phyloP scores from a whole-genome alignment of 2,329 filamentous ascomycete genomes.

The Penicillium polonicum region DNA sequence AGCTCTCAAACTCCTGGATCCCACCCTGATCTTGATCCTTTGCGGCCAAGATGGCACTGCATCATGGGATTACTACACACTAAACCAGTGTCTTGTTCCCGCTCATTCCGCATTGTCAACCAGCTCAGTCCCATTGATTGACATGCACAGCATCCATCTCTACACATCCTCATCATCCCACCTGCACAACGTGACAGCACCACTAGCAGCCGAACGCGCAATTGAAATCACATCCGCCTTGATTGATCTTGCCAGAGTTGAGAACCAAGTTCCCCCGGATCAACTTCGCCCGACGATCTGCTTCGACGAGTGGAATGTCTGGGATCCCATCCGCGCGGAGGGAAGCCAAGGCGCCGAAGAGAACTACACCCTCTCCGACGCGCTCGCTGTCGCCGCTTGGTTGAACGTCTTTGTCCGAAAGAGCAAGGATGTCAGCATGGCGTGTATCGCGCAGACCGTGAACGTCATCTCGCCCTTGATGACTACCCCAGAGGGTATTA shows the following conservation, averaged over 20 bases:
- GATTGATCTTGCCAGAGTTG: slow-evolving; percentile 71
- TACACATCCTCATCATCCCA: slow-evolving; percentile 65
- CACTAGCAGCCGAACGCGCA: slow-evolving; percentile 68
- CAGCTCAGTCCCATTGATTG: slow-evolving; percentile 54
- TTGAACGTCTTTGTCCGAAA: slow-evolving; percentile 76
- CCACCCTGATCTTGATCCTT: slow-evolving; percentile 66
- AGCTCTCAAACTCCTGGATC: slow-evolving; percentile 55
- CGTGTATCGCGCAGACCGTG: slow-evolving; percentile 73
- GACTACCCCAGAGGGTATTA: slow-evolving; percentile 63
- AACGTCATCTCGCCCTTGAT: slow-evolving; percentile 77
- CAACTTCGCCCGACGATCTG: slow-evolving; percentile 69
- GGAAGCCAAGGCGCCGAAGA: slow-evolving; percentile 73
- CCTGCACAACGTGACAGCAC: slow-evolving; percentile 60
- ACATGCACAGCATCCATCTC: slow-evolving; percentile 79
- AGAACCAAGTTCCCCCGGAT: slow-evolving; percentile 56
- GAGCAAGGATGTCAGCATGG: slow-evolving; percentile 70
- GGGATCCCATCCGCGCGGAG: slow-evolving; percentile 70
- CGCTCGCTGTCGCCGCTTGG: slow-evolving; percentile 71
- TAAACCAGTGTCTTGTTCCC: slow-evolving; percentile 64
- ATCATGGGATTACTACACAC: slow-evolving; percentile 71
- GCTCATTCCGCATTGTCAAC: slow-evolving; percentile 44
- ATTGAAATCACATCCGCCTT: slow-evolving; percentile 68
- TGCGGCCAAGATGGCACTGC: slow-evolving; percentile 70
- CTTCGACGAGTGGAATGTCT: slow-evolving; percentile 85
- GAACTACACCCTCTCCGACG: slow-evolving; percentile 70